phyloP scores from a whole-genome alignment of 352 stramenopile genomes.

The Detonula confervacea region DNA sequence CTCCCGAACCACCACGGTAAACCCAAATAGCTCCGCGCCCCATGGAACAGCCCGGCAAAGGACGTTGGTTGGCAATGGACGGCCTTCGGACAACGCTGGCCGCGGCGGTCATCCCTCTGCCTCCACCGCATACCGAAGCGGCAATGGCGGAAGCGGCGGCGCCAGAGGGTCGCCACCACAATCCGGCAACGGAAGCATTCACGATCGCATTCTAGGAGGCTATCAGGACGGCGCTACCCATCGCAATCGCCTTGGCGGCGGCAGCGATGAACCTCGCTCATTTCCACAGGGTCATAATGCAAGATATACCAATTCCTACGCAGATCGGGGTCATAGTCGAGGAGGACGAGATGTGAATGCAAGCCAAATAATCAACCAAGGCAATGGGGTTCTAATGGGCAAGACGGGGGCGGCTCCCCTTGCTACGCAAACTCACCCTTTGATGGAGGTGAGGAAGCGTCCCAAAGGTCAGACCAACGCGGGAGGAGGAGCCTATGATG shows the following conservation, averaged over 20 bases:
- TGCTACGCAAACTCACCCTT: conserved; percentile 13
- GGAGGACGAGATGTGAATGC: conserved; percentile 3
- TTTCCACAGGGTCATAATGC: conserved; percentile 8
- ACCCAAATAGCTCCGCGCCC: neutral
- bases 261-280: neutral
- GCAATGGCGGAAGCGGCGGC: conserved; percentile 4
- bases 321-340: neutral
- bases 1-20: neutral
- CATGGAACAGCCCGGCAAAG: conserved; percentile 8
- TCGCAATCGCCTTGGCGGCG: neutral
- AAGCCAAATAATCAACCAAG: neutral
- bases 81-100: conserved; percentile 1
- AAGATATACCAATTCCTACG: conserved; percentile 6
- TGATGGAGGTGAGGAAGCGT: conserved; percentile 23
- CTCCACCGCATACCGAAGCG: neutral
- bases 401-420: conserved; percentile 11
- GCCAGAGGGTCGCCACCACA: neutral
- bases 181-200: conserved; percentile 3
- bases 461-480: neutral
- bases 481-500: conserved; percentile 7
- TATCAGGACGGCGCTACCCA: conserved; percentile 3
- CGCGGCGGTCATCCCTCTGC: conserved; percentile 21
- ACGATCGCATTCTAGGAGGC: conserved; percentile 29
- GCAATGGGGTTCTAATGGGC: conserved; percentile 6
- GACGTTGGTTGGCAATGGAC: conserved; percentile 7